Percentiles rank a stretch among this genome's conserved stretches.
These are phyloP conservation scores for Pichia gijzeniarum DNA, from an alignment of 805 yeast species.

Conservation along the genomic window DNA sequence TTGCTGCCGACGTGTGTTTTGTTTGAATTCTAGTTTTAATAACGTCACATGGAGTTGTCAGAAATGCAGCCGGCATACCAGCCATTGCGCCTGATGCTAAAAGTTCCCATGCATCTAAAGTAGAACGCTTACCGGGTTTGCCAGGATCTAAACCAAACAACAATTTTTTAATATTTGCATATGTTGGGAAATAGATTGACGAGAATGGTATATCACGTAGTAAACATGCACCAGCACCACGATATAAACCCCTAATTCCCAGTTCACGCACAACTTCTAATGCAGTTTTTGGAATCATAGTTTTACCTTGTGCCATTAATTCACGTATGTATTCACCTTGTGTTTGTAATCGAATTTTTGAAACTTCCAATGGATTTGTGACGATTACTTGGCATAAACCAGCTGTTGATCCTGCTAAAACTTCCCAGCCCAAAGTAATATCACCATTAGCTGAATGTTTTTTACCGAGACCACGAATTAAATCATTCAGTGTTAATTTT, in stretches of 20 bases:
- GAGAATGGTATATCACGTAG: slow-evolving; percentile 94
- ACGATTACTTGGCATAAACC: slow-evolving; percentile 96
- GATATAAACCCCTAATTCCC: slow-evolving; percentile 82
- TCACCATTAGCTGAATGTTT: slow-evolving; percentile 41
- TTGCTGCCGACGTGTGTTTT: slow-evolving; percentile 70
- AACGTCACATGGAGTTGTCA: slow-evolving; percentile 96
- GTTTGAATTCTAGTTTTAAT: slow-evolving; percentile 92
- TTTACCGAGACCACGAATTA: slow-evolving; percentile 68
- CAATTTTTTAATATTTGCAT: slow-evolving; percentile 84
- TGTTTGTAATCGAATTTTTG: slow-evolving; percentile 89
- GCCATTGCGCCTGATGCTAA: slow-evolving; percentile 88
- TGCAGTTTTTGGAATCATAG: slow-evolving; percentile 45
- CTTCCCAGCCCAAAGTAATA: slow-evolving; percentile 55
- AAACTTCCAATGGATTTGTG: slow-evolving; percentile 94
- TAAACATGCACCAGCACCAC: slow-evolving; percentile 87
- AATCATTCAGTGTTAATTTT: slow-evolving; percentile 88
- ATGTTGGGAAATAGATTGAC: slow-evolving; percentile 95
- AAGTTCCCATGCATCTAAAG: slow-evolving; percentile 76
- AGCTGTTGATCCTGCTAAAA: slow-evolving; percentile 86
- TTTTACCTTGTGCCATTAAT: slow-evolving; percentile 25
- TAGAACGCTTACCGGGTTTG: slow-evolving; percentile 48
- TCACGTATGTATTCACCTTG: slow-evolving; percentile 64
- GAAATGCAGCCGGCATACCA: slow-evolving; percentile 95
- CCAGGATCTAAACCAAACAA: slow-evolving; percentile 77
- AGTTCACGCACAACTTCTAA: slow-evolving; percentile 66